Evolutionary conservation across 2,329 filamentous ascomycete genomes (phyloP).

Genomic region (Exophiala aquamarina): DNA sequence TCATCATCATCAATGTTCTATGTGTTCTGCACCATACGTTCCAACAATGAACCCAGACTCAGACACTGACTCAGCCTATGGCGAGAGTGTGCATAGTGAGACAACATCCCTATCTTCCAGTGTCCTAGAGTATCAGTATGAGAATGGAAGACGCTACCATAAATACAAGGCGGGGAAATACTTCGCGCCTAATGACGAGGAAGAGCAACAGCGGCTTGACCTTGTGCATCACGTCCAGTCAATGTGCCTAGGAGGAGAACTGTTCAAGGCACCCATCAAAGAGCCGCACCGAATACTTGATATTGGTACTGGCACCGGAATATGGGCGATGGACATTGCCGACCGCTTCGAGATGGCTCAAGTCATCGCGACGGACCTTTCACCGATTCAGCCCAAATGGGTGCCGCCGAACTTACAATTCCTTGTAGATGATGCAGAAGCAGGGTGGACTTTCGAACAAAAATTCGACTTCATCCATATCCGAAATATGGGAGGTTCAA

Average conservation of each 20-base stretch:
- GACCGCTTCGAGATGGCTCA: conserved; percentile 30
- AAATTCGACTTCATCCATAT: conserved; percentile 42
- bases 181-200: conserved; percentile 35
- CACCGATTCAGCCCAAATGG: conserved; percentile 35
- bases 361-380: conserved; percentile 32
- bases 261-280: conserved; percentile 32
- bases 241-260: conserved; percentile 32
- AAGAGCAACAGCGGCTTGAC: conserved; percentile 38
- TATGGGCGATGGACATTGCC: conserved; percentile 47
- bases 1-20: too few species aligned
- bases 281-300: conserved; percentile 51
- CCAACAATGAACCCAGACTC: conserved; percentile 8
- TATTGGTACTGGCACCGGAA: conserved; percentile 61
- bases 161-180: conserved; percentile 27
- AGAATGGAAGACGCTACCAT: conserved; percentile 29
- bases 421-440: conserved; percentile 40
- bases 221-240: conserved; percentile 40
- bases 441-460: conserved; percentile 40
- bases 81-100: conserved; percentile 16
- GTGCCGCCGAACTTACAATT: conserved; percentile 48
- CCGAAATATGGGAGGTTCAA: conserved; percentile 38
- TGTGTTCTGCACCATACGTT: too few species aligned
- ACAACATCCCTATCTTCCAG: conserved; percentile 30
- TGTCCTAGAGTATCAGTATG: conserved; percentile 38
- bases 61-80: conserved; percentile 22